Evolutionary conservation across 176 grass and related monocot species (phyloP), one percentile per base, ranked within the genome.

Genomic region (Elaeis guineensis): DNA sequence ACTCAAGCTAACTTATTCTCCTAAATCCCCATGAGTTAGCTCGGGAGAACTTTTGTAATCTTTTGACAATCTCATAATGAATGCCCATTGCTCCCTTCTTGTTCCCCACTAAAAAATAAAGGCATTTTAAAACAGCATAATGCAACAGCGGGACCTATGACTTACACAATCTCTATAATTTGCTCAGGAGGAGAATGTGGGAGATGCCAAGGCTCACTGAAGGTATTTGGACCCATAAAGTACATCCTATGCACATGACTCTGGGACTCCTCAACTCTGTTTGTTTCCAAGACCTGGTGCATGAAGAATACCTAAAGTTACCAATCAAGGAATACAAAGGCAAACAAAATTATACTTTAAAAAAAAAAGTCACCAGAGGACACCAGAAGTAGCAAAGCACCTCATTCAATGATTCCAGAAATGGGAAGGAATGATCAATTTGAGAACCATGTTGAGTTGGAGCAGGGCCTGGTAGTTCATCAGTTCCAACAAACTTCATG

Each of bases 401-500:
- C 94, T 98, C 94, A 79, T 93, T 98, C 56, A 98, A 67, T 65
- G 94, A 98, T 61, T 98, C 94, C n/a, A 98, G 85, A 64, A 93
- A 98, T 73, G 94, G 94, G 57, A 98, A 93, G n/a, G 94, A 98
- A 69, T 98, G 85, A 55, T 98, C 94, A 71, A 98, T 93, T 56
- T 98, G 94, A 29, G 88, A 98, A 49, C 94, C 94, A 60, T 93
- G 88, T 67, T 98, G 94, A 39, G 94, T 98, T 15, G 94, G 94
- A 9, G 85, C 88, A 53, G 94, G 94, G n/a, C 94, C 94, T 53
- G 85, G 94, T 62, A 92, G 80, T 55, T 98, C 94, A 39, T 98
- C 94, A 50, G 85, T 93, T 50, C 94, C 88, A 44, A 92, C 94
- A 66, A 98, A 98, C 77, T 98, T 98, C 94, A 98, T 98, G 16